These are phyloP conservation scores for Ogataea trehalophila DNA, from an alignment of 805 yeast species.

Conservation along the genomic window DNA sequence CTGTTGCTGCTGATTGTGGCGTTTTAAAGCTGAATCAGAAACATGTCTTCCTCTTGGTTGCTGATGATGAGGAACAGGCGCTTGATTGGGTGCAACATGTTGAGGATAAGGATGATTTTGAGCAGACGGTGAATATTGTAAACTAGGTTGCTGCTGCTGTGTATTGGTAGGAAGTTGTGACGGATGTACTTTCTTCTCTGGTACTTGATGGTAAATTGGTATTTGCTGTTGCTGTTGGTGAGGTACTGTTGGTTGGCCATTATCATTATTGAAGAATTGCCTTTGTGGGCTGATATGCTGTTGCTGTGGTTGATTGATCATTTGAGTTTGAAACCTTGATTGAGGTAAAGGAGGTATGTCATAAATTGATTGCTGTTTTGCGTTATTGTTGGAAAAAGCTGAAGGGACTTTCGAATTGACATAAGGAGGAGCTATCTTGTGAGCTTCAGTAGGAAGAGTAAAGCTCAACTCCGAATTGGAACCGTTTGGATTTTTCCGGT, in stretches of 20 bases:
- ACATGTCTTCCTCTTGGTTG: too few relatives aligned
- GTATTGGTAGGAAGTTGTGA: not conserved
- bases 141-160: too few relatives aligned
- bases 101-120: not conserved
- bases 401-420: not conserved
- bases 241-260: conserved; percentile 5
- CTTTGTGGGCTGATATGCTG: conserved; percentile 1
- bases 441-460: conserved; percentile 3
- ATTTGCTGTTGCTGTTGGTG: conserved; percentile 4
- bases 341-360: conserved; percentile 20
- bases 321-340: conserved; percentile 10
- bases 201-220: not conserved
- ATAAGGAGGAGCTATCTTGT: not conserved
- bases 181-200: too few relatives aligned
- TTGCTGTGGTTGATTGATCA: conserved; percentile 3
- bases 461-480: conserved; percentile 5
- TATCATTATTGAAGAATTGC: not conserved
- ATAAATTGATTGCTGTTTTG: conserved; percentile 4
- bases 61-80: too few relatives aligned
- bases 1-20: conserved; percentile 1
- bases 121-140: not conserved
- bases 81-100: not conserved
- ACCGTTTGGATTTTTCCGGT: conserved; percentile 3
- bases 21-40: not conserved
- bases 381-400: not conserved